Evolutionary conservation across 1,139 yeast species (phyloP).

Genomic region (Starmera stellimalicola): DNA sequence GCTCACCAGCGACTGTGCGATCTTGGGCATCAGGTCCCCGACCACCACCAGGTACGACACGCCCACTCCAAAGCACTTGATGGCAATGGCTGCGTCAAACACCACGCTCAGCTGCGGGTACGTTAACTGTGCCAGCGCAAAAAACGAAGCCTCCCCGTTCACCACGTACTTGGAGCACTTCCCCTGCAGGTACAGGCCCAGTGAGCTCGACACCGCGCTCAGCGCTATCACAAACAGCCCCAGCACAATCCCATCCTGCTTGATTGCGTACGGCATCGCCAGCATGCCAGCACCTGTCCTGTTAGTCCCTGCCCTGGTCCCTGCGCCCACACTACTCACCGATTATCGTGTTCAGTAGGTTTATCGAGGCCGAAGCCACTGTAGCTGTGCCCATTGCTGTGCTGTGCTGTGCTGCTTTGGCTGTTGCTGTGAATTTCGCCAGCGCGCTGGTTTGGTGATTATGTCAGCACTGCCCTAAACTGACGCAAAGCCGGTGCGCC

Average conservation of each 20-base stretch:
- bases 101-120: conserved; percentile 75
- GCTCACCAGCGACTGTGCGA: conserved; percentile 35
- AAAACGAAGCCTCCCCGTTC: conserved; percentile 71
- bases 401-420: background rate
- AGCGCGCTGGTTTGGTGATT: no score
- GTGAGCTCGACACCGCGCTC: conserved; percentile 66
- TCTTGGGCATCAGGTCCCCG: conserved; percentile 71
- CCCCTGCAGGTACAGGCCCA: conserved; percentile 69
- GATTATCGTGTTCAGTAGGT: conserved; percentile 59
- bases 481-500: no score
- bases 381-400: conserved; percentile 10
- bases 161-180: conserved; percentile 50
- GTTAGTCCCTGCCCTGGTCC: background rate
- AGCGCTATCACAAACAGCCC: conserved; percentile 59
- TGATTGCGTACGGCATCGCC: conserved; percentile 87
- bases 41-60: conserved; percentile 66
- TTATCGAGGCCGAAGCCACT: conserved; percentile 31
- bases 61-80: conserved; percentile 83
- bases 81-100: conserved; percentile 83
- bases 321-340: conserved; percentile 25
- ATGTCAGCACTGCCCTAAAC: no score
- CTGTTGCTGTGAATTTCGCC: no score
- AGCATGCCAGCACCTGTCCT: conserved; percentile 74
- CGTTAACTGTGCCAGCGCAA: conserved; percentile 67
- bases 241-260: conserved; percentile 69